phyloP scores from a whole-genome alignment of 2,329 filamentous ascomycete genomes.

The Grosmannia serpens region DNA sequence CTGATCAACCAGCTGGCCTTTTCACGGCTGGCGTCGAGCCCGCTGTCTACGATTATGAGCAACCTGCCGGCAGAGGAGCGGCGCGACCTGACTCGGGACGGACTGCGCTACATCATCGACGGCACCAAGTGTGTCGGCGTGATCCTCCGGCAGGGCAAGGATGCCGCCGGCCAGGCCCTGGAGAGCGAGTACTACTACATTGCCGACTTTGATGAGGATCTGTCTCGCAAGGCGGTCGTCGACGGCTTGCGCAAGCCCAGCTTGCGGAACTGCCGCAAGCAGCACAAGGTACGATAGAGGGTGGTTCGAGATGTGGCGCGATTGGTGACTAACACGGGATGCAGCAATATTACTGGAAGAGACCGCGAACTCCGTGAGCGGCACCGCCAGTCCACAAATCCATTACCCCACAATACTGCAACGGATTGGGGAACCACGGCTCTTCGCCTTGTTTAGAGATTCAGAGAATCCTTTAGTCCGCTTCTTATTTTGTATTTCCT shows the following conservation, averaged over 20 bases:
- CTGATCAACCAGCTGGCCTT: constrained; percentile 92
- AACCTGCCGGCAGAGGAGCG: constrained; percentile 64
- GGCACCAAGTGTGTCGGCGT: constrained; percentile 70
- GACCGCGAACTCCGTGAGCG: constrained; percentile 44
- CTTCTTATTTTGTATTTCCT: background rate
- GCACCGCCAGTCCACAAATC: background rate
- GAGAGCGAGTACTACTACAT: constrained; percentile 98
- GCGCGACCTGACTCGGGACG: constrained; percentile 45
- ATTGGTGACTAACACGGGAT: constrained; percentile 7
- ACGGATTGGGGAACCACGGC: background rate
- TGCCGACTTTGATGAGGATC: constrained; percentile 73
- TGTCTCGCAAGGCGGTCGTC: constrained; percentile 65
- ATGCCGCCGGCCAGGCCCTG: constrained; percentile 83
- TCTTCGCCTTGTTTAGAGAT: background rate
- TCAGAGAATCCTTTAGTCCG: too few relatives aligned
- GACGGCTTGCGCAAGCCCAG: constrained; percentile 81
- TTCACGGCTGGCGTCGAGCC: constrained; percentile 83
- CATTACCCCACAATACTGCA: background rate
- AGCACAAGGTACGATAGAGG: constrained; percentile 70
- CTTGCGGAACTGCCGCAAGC: constrained; percentile 79
- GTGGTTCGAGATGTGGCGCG: background rate
- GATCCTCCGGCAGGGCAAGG: constrained; percentile 83
- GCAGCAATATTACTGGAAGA: constrained; percentile 62
- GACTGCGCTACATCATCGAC: constrained; percentile 63
- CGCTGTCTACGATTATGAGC: constrained; percentile 77